These are phyloP conservation scores for Tremellales sp. DNA, from an alignment of 1,284 basidiomycete species.

Conservation along the genomic window DNA sequence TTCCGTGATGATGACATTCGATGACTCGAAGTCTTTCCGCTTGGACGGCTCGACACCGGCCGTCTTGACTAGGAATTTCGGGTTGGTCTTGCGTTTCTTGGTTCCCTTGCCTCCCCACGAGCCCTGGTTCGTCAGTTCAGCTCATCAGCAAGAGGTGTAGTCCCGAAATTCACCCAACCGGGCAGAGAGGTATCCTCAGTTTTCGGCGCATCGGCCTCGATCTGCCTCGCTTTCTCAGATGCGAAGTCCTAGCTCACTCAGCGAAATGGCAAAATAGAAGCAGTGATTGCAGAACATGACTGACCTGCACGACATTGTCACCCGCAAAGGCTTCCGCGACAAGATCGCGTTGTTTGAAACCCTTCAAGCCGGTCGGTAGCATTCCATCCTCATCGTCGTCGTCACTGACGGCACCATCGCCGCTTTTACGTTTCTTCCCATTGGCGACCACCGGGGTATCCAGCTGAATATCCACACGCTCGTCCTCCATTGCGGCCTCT, in stretches of 20 bases:
- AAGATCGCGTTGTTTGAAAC: constrained; percentile 63
- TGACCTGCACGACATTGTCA: constrained; percentile 84
- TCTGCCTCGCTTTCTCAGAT: constrained; percentile 71
- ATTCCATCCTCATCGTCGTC: constrained; percentile 54
- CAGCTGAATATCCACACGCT: constrained; percentile 67
- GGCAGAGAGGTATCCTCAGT: constrained; percentile 85
- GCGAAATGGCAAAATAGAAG: not conserved
- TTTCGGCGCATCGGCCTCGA: constrained; percentile 76
- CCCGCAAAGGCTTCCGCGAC: constrained; percentile 94
- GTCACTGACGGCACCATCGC: constrained; percentile 53
- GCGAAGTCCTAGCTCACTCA: constrained; percentile 65
- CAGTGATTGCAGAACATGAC: constrained; percentile 18
- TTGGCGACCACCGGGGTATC: constrained; percentile 36
- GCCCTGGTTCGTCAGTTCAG: constrained; percentile 56
- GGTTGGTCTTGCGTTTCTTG: constrained; percentile 47
- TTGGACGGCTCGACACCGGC: constrained; percentile 71
- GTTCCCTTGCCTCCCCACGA: constrained; percentile 81
- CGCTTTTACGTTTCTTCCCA: constrained; percentile 10
- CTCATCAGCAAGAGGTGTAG: not conserved
- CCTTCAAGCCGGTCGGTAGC: constrained; percentile 36
- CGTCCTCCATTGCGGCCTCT: constrained; percentile 62
- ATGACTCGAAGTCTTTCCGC: constrained; percentile 77
- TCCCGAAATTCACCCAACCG: constrained; percentile 70
- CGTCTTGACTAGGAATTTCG: constrained; percentile 68
- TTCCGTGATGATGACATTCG: constrained; percentile 91